Evolutionary conservation across 495 filamentous ascomycete genomes (phyloP).

Genomic region (Tuber melanosporum): DNA sequence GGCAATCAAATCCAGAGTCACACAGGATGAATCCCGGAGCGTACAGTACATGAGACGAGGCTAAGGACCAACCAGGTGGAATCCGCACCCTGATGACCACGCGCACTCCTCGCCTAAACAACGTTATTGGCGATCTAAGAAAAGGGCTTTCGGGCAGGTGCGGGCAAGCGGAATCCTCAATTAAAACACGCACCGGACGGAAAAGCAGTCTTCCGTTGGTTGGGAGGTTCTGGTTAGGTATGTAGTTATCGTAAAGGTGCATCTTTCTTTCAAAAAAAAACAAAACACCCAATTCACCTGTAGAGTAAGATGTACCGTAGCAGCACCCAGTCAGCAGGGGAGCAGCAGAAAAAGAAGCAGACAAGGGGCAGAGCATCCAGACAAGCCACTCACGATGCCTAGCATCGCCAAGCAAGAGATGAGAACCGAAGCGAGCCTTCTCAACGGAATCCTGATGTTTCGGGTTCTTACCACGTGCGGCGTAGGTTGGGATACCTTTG

Average conservation of each 20-base stretch:
- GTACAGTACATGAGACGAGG: constrained; percentile 16
- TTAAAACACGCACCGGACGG: not conserved
- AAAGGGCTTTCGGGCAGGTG: not conserved
- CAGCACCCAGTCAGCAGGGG: not conserved
- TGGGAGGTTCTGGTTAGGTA: not conserved
- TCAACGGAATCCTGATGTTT: not conserved
- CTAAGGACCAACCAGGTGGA: constrained; percentile 34
- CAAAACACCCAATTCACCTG: not conserved
- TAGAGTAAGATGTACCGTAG: not conserved
- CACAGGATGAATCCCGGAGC: constrained; percentile 28
- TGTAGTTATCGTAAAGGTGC: not conserved
- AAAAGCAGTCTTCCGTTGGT: not conserved
- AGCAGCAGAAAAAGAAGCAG: constrained; percentile 2
- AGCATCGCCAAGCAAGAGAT: not conserved
- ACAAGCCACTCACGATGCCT: not conserved
- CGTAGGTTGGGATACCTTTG: not conserved
- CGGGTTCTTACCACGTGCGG: constrained; percentile 1
- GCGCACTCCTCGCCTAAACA: constrained; percentile 37
- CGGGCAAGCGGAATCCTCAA: not conserved
- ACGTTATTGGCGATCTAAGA: constrained; percentile 36
- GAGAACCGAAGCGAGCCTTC: not conserved
- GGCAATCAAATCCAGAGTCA: constrained; percentile 36
- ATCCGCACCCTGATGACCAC: constrained; percentile 23
- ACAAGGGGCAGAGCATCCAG: not conserved
- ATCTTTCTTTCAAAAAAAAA: not conserved